Conservation (phyloP, 2,329 filamentous ascomycete genomes). For the Emericellopsis atlantica region DNA sequence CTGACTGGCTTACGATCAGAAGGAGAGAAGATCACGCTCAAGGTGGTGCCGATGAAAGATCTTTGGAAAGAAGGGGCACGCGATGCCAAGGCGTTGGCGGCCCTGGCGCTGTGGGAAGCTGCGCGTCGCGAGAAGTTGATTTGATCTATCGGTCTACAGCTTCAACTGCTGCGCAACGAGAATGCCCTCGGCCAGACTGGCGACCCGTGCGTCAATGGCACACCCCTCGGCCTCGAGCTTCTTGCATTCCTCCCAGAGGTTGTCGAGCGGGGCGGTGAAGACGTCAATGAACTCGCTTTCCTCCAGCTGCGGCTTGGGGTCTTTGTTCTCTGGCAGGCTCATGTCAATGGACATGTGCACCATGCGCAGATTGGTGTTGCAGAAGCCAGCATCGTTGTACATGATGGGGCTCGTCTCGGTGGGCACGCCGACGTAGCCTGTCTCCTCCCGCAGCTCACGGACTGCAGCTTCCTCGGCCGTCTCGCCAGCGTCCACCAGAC, state of each 20-base stretch:
- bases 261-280: conserved; percentile 52
- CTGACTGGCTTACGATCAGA: conserved; percentile 44
- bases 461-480: conserved; percentile 48
- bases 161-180: conserved; percentile 52
- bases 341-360: conserved; percentile 65
- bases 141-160: conserved; percentile 16
- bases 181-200: conserved; percentile 66
- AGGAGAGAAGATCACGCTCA: conserved; percentile 50
- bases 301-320: conserved; percentile 57
- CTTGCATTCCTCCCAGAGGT: conserved; percentile 55
- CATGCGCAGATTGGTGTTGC: conserved; percentile 55
- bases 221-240: conserved; percentile 57
- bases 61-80: conserved; percentile 44
- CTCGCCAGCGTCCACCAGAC: conserved; percentile 49
- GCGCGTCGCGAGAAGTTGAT: conserved; percentile 33
- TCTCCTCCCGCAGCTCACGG: conserved; percentile 54
- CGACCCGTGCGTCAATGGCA: conserved; percentile 69
- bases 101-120: conserved; percentile 46
- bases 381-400: conserved; percentile 55
- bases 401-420: conserved; percentile 51
- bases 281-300: conserved; percentile 76
- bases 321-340: conserved; percentile 53
- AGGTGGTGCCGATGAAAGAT: conserved; percentile 41
- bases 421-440: conserved; percentile 46
- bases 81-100: conserved; percentile 47